Conservation (phyloP, 257 asterid species). For the Solanum pennellii region DNA sequence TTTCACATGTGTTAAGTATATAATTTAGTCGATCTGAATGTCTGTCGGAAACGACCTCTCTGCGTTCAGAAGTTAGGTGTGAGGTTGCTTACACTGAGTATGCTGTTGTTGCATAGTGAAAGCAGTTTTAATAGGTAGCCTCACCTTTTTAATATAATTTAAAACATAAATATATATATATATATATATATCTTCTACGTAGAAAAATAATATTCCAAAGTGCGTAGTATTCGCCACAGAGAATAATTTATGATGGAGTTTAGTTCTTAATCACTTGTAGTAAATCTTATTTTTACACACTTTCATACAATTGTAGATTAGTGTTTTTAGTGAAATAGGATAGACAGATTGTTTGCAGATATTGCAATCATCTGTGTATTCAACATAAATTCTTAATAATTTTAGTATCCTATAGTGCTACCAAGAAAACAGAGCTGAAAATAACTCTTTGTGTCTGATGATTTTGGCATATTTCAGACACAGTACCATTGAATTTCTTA, state of each 20-base stretch:
- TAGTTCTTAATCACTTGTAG: background rate
- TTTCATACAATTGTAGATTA: background rate
- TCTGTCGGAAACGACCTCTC: background rate
- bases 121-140: background rate
- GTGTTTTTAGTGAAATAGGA: background rate
- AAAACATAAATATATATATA: background rate
- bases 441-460: background rate
- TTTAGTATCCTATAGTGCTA: background rate
- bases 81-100: background rate
- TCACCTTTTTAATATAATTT: background rate
- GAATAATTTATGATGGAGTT: background rate
- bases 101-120: background rate
- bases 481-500: background rate
- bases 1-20: background rate
- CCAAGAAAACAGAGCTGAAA: background rate
- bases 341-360: background rate
- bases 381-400: background rate
- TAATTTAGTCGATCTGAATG: background rate
- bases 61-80: background rate
- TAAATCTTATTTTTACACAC: background rate
- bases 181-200: background rate
- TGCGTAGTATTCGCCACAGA: background rate
- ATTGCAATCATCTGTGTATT: background rate
- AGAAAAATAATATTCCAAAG: background rate
- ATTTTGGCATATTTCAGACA: background rate